Percentiles rank a stretch among this genome's conserved stretches.
These are phyloP conservation scores for Chloromonas sp. DNA, from an alignment of 163 green algal genomes.

Conservation along the genomic window DNA sequence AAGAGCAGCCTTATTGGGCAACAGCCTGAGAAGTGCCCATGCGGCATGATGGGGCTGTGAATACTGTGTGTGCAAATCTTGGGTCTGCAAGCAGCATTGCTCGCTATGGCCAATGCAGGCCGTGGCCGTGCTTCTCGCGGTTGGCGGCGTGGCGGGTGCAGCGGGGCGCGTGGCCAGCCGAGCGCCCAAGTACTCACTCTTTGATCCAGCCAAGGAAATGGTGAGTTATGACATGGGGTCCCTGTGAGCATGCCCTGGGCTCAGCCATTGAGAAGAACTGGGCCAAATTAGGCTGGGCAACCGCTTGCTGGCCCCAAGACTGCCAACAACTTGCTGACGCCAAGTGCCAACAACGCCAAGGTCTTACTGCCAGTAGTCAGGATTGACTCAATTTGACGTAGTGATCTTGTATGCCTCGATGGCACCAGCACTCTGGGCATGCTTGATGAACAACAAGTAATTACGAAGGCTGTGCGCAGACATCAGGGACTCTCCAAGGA, in stretches of 20 bases:
- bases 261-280: neutral
- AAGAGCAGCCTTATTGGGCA: too few species aligned
- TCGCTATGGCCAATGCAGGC: conserved; percentile 11
- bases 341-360: too few species aligned
- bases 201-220: conserved; percentile 92
- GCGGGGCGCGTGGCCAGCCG: conserved; percentile 22
- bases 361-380: too few species aligned
- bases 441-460: too few species aligned
- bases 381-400: too few species aligned
- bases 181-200: conserved; percentile 80
- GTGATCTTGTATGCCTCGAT: too few species aligned
- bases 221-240: conserved; percentile 18
- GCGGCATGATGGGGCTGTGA: neutral
- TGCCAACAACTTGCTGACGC: too few species aligned
- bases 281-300: neutral
- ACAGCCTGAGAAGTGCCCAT: too few species aligned
- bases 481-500: too few species aligned
- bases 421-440: too few species aligned
- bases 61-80: neutral
- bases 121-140: neutral
- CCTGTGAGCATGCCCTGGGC: neutral
- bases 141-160: conserved; percentile 26
- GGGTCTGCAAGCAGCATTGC: conserved; percentile 9
- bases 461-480: too few species aligned
- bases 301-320: neutral